A percentile compares a stretch with the other conserved stretches of the same genome.
These are phyloP conservation scores for Fusarium acutatum DNA, from an alignment of 2,329 filamentous ascomycete species.

Conservation along the genomic window DNA sequence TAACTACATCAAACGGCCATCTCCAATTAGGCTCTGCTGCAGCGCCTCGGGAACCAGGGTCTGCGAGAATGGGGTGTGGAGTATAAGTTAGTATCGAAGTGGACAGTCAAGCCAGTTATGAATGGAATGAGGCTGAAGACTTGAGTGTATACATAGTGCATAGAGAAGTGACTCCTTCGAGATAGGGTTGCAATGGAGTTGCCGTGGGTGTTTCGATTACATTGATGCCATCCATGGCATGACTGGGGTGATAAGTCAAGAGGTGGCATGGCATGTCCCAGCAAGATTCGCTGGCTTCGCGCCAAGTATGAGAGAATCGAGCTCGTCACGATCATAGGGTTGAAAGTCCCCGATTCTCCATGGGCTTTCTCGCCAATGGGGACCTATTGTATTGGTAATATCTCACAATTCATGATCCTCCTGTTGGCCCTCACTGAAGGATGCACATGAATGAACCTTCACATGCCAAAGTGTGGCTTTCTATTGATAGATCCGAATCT, in stretches of 20 bases:
- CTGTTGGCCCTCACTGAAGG: neutral
- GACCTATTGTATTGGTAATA: neutral
- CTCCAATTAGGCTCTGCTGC: conserved; percentile 34
- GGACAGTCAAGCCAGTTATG: conserved; percentile 10
- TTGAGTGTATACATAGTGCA: neutral
- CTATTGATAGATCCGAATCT: conserved; percentile 2
- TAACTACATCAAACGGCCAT: conserved; percentile 23
- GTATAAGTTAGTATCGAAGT: neutral
- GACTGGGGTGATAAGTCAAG: neutral
- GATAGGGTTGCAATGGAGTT: conserved; percentile 13
- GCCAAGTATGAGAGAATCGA: neutral
- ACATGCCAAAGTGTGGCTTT: conserved; percentile 30
- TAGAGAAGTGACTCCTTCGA: neutral
- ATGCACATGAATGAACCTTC: conserved; percentile 16
- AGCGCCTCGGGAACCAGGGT: conserved; percentile 14
- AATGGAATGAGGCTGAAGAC: conserved; percentile 35
- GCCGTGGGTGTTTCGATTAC: conserved; percentile 14
- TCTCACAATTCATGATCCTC: neutral
- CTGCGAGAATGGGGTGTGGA: conserved; percentile 17
- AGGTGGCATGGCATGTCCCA: neutral
- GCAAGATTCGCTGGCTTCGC: neutral
- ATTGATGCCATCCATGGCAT: neutral
- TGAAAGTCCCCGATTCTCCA: neutral
- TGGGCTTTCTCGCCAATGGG: neutral
- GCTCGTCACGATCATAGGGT: neutral